A percentile compares a stretch with the other conserved stretches of the same genome.
These are phyloP conservation scores for Cytospora mali DNA, from an alignment of 2,329 filamentous ascomycete species.

Conservation along the genomic window DNA sequence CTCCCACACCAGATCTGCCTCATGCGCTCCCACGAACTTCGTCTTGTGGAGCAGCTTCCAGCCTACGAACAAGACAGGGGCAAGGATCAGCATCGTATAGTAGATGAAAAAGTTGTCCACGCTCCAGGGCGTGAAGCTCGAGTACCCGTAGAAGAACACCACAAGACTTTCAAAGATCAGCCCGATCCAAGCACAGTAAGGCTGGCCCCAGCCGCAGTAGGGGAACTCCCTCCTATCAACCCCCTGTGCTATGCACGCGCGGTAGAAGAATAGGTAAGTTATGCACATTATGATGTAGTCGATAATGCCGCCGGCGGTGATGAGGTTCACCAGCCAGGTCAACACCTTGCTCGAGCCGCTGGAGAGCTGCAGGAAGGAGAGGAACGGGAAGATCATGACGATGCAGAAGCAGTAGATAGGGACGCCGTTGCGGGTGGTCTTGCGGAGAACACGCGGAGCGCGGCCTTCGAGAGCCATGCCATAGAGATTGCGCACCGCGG, in stretches of 20 bases:
- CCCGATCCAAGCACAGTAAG: conserved; percentile 56
- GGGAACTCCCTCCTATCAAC: conserved; percentile 51
- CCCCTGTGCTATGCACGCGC: conserved; percentile 24
- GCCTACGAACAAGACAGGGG: conserved; percentile 55
- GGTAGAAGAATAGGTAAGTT: conserved; percentile 29
- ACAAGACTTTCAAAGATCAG: conserved; percentile 46
- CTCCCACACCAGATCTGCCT: conserved; percentile 64
- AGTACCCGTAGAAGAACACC: conserved; percentile 58
- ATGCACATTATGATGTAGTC: conserved; percentile 57
- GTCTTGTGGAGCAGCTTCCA: conserved; percentile 70
- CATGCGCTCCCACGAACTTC: conserved; percentile 51
- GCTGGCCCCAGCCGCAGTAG: conserved; percentile 62
- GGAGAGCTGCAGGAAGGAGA: conserved; percentile 33
- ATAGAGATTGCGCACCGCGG: conserved; percentile 27
- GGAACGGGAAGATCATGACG: conserved; percentile 55
- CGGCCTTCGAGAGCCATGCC: conserved; percentile 28
- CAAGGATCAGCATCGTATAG: conserved; percentile 61
- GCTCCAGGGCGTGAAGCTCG: conserved; percentile 36
- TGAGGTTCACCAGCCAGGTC: conserved; percentile 57
- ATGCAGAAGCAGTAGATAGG: conserved; percentile 60
- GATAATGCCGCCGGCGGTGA: conserved; percentile 61
- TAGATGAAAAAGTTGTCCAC: conserved; percentile 44
- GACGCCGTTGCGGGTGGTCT: conserved; percentile 62
- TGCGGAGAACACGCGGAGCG: conserved; percentile 48
- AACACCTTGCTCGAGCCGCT: conserved; percentile 25